Evolutionary conservation across 2,329 filamentous ascomycete genomes (phyloP), one percentile per base, ranked within the genome.

Genomic region (Exophiala bonariae): DNA sequence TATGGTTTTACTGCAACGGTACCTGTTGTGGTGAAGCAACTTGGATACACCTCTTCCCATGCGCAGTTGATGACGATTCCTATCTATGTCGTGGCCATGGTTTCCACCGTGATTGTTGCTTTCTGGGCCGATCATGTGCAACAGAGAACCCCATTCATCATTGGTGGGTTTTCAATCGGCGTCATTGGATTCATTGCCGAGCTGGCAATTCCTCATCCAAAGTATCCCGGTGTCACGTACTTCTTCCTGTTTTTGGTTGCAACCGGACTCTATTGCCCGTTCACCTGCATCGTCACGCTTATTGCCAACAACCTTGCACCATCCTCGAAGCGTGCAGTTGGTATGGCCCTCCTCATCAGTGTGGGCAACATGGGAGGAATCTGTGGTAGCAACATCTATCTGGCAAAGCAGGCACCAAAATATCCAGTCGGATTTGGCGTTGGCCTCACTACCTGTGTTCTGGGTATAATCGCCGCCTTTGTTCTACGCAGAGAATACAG

Each of bases 261-360:
- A 0, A 81, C 77, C 0, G 85, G 85, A 0, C 86, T 87, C 51
- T 87, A 86, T 59, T 82, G 83, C 0, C 77, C 80, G 0, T 50
- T 56, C 31, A 77, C 74, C 20, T 54, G 66, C 0, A 82, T 82
- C 0, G 70, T 88, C 0, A 82, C 79, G 1, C 87, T 85, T 83
- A 81, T 84, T 0, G 83, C 83, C 2, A 86, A 86, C 63, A 87
- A 88, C 49, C 81, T 88, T 0, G 83, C 81, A 0, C 82, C 83
- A 0, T 83, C 86, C 64, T 86, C 82, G 0, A 88, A 87, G 64
- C 74, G 85, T 0, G 82, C 81, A 1, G 81, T 83, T 2, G 82
- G 81, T 2, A 86, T 84, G 40, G 83, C 81, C 0, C 67, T 86
- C 11, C 79, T 83, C 34, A 83, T 86, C 42, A 78, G 77, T 1